Base-by-base conservation (phyloP, 345 rosid species). In the Lepidium aucheri region DNA sequence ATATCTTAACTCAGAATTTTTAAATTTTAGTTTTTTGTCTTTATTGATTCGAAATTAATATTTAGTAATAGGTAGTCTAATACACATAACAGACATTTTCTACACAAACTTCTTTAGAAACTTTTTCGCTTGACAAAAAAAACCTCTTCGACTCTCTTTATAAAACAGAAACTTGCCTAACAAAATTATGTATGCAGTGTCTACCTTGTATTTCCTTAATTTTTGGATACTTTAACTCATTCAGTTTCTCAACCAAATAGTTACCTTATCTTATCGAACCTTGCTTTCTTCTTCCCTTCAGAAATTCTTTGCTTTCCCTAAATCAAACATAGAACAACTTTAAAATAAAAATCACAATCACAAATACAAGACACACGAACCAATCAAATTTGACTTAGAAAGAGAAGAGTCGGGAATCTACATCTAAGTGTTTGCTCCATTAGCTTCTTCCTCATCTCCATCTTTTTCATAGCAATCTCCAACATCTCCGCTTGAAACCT, bases 401-500 rank as follows among this genome's bases (percentile, higher is more conserved):
- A 80, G 45, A 94, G 66, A 62, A 88, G 80, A 70, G 22, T 20
- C 22, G 22, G 22, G 22, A 1, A 1, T 84, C 77, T 83, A 42
- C 22, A 1, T 84, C 77, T 83, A 42, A 94, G 72, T 9, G 82
- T 78, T 64, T 81, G 70, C 76, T 86, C 92, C 74, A 84, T 73
- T 8, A 79, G 80, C 32, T 74, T 82, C 59, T 83, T 83, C 53
- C 88, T 94, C 77, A 96, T 85, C 79, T 86, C 97, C 89, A 88
- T 73, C 74, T 90, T 90, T 82, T 84, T 90, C 65, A 85, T 49
- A 24, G 90, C 95, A 75, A 94, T 83, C 75, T 86, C 90, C 44
- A 94, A 72, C 81, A 94, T 89, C 85, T 94, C 99, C 43, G 96
- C 95, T 69, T 90, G 97, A 80, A 94, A 88, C 82, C 88, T 81